A percentile compares a stretch with the other conserved stretches of the same genome.
Conservation (phyloP, 108 stramenopile species). For the Nitzschia putrida region DNA sequence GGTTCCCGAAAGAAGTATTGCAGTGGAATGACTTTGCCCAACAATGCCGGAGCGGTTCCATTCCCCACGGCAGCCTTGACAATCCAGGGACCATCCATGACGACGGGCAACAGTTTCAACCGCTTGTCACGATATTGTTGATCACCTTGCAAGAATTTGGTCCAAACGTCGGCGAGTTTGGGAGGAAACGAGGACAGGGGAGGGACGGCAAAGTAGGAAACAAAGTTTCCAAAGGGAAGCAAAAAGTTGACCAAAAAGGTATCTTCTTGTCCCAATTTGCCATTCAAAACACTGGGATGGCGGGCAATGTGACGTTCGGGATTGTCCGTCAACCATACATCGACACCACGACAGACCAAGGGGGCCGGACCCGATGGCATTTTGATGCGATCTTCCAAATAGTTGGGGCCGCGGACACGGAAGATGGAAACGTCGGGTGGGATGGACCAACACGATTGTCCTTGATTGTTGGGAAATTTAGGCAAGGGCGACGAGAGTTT, state of each 20-base stretch:
- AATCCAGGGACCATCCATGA: constrained; percentile 91
- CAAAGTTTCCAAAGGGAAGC: constrained; percentile 89
- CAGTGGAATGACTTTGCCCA: constrained; percentile 85
- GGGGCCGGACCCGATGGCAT: constrained; percentile 66
- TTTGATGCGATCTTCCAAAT: constrained; percentile 81
- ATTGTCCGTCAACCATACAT: constrained; percentile 87
- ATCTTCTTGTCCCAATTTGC: constrained; percentile 67
- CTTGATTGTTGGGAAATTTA: constrained; percentile 66
- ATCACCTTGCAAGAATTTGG: constrained; percentile 75
- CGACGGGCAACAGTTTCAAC: constrained; percentile 84
- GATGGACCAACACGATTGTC: constrained; percentile 79
- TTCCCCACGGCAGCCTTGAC: constrained; percentile 86
- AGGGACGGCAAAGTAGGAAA: constrained; percentile 80
- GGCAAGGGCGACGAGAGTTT: constrained; percentile 74
- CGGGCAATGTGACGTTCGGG: constrained; percentile 83
- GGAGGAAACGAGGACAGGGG: constrained; percentile 64
- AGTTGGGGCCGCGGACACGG: constrained; percentile 75
- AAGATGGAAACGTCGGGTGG: constrained; percentile 69
- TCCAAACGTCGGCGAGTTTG: constrained; percentile 67
- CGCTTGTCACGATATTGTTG: constrained; percentile 86
- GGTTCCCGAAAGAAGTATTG: constrained; percentile 81
- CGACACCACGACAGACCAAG: constrained; percentile 81
- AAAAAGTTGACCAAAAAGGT: constrained; percentile 90
- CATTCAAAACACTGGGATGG: constrained; percentile 81
- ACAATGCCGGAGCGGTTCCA: constrained; percentile 81